These are phyloP conservation scores for Plantago coronopus DNA, from an alignment of 305 asterid genomes.

Conservation along the genomic window DNA sequence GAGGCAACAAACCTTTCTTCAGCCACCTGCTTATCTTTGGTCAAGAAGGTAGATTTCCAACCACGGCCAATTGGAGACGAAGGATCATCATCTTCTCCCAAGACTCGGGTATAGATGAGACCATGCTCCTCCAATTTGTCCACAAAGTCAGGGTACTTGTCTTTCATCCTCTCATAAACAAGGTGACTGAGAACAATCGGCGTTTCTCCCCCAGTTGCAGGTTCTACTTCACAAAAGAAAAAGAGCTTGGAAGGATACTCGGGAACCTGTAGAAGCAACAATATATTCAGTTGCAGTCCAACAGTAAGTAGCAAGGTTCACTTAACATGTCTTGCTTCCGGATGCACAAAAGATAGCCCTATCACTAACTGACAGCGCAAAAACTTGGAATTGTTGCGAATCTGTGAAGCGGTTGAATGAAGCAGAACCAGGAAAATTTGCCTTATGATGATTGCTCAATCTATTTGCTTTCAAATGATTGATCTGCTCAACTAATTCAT, in stretches of 20 bases:
- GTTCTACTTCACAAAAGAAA: slow-evolving; percentile 80
- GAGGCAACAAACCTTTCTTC: slow-evolving; percentile 51
- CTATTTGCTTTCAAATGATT: too few relatives aligned
- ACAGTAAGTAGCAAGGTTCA: not conserved
- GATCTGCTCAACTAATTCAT: too few relatives aligned
- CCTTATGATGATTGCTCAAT: too few relatives aligned
- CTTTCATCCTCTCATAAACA: slow-evolving; percentile 66
- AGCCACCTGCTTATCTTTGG: slow-evolving; percentile 62
- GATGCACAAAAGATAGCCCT: too few relatives aligned
- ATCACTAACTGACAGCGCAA: too few relatives aligned
- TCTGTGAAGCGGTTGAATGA: too few relatives aligned
- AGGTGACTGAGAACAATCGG: slow-evolving; percentile 78
- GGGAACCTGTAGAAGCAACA: slow-evolving; percentile 48
- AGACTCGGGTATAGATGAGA: slow-evolving; percentile 52
- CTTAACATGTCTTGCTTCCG: not conserved
- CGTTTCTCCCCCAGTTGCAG: slow-evolving; percentile 75
- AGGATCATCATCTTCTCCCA: slow-evolving; percentile 87
- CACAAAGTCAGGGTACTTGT: slow-evolving; percentile 70
- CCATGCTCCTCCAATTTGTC: slow-evolving; percentile 63
- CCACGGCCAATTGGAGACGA: slow-evolving; percentile 93
- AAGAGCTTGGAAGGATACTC: slow-evolving; percentile 75
- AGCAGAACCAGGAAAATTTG: too few relatives aligned
- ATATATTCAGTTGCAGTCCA: not conserved
- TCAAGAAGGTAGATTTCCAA: slow-evolving; percentile 83
- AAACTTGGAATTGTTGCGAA: too few relatives aligned